Conservation (phyloP, 208 protist genomes). For the Borovskyia barvae region DNA sequence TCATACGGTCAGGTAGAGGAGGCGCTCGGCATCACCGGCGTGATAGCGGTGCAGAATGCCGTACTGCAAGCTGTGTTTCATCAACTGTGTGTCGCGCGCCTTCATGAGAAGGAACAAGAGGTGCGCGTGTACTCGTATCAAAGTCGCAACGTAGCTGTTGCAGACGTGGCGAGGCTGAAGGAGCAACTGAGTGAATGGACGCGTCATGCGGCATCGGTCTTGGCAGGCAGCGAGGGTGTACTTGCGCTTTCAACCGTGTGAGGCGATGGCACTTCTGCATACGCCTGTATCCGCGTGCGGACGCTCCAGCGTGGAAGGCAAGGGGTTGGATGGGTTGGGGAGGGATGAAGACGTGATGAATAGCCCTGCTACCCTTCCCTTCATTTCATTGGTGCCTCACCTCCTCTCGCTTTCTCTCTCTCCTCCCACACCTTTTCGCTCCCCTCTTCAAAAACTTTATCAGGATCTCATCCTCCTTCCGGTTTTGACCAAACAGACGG, state of each 20-base stretch:
- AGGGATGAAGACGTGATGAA: too few relatives aligned
- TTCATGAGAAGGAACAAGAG: slow-evolving; percentile 35
- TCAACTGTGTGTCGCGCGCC: slow-evolving; percentile 37
- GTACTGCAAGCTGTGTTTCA: slow-evolving; percentile 47
- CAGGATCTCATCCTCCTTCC: too few relatives aligned
- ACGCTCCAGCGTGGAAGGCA: too few relatives aligned
- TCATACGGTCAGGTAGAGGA: slow-evolving; percentile 24
- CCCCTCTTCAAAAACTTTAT: too few relatives aligned
- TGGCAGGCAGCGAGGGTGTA: too few relatives aligned
- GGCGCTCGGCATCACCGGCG: slow-evolving; percentile 11
- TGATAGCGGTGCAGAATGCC: slow-evolving; percentile 35
- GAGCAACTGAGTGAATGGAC: slow-evolving; percentile 35
- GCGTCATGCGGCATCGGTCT: too few relatives aligned
- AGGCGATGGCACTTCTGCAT: too few relatives aligned
- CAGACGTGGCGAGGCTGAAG: slow-evolving; percentile 31
- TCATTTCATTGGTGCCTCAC: neutral
- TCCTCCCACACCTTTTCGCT: neutral
- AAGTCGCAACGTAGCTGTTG: slow-evolving; percentile 30
- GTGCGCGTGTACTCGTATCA: slow-evolving; percentile 41
- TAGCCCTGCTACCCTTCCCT: neutral
- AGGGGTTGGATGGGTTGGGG: too few relatives aligned
- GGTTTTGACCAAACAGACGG: too few relatives aligned
- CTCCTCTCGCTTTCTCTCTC: neutral
- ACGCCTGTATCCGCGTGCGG: too few relatives aligned
- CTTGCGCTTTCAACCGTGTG: too few relatives aligned